Conservation (phyloP, 768 basidiomycete species). For the Pleurotus salmoneostramineus region DNA sequence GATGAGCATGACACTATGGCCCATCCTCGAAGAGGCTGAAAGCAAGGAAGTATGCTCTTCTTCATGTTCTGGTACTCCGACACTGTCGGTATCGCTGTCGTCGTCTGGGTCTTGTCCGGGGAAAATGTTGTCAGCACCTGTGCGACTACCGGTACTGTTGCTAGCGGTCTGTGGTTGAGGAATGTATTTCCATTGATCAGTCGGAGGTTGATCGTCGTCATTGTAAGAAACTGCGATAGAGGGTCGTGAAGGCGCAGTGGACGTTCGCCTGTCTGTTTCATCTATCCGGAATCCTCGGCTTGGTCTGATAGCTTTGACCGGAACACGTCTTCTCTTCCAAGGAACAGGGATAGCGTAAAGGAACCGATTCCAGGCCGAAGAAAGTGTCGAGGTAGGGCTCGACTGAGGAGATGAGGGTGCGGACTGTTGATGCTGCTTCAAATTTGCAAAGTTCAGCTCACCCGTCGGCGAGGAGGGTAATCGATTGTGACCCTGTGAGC, state of each 20-base stretch:
- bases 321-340: slow-evolving; percentile 1
- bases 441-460: neutral
- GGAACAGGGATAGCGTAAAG: neutral
- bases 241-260: slow-evolving; percentile 1
- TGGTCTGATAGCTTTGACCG: neutral
- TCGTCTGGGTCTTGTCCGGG: neutral
- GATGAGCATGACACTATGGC: slow-evolving; percentile 14
- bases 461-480: neutral
- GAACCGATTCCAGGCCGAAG: neutral
- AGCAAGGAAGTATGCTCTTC: slow-evolving; percentile 6
- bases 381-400: neutral
- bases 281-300: slow-evolving; percentile 3
- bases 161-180: slow-evolving; percentile 1
- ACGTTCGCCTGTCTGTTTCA: slow-evolving; percentile 1
- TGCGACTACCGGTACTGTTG: neutral
- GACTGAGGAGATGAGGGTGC: neutral
- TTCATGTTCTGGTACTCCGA: neutral
- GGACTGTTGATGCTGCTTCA: neutral
- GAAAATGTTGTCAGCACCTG: slow-evolving; percentile 1
- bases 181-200: slow-evolving; percentile 5
- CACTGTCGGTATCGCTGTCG: neutral
- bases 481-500: slow-evolving; percentile 1
- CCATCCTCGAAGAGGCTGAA: slow-evolving; percentile 5
- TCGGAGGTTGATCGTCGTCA: slow-evolving; percentile 1
- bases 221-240: neutral